These are phyloP conservation scores for Suaeda aralocaspica DNA, from an alignment of 148 eudicot species.

Conservation along the genomic window DNA sequence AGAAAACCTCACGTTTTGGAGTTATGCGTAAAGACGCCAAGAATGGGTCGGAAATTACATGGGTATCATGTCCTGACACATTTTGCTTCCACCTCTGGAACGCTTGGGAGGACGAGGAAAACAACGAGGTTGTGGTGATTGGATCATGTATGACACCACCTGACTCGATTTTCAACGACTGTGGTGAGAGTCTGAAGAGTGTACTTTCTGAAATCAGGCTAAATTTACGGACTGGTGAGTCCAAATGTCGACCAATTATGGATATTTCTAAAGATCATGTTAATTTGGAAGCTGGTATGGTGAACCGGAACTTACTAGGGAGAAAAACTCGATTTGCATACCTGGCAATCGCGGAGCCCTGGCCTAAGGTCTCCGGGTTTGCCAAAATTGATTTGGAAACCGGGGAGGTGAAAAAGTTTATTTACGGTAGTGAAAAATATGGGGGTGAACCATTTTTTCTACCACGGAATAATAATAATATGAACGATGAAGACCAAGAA, in stretches of 20 bases:
- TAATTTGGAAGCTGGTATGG: constrained; percentile 76
- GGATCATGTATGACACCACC: constrained; percentile 84
- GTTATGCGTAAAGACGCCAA: constrained; percentile 34
- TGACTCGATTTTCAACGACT: constrained; percentile 70
- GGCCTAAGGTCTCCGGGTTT: constrained; percentile 81
- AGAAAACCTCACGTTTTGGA: constrained; percentile 57
- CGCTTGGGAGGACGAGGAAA: constrained; percentile 65
- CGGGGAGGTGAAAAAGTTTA: constrained; percentile 38
- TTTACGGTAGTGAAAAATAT: constrained; percentile 46
- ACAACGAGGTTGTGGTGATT: constrained; percentile 54
- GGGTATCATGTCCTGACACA: constrained; percentile 50
- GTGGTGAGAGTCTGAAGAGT: constrained; percentile 41
- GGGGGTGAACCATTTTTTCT: constrained; percentile 74
- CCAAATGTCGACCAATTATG: constrained; percentile 35
- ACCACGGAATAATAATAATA: constrained; percentile 21
- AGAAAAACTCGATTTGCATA: constrained; percentile 51
- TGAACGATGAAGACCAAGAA: constrained; percentile 17
- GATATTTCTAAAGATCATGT: constrained; percentile 24
- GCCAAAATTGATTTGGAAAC: constrained; percentile 54
- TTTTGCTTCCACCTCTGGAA: constrained; percentile 82
- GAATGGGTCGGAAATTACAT: constrained; percentile 29
- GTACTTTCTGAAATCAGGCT: constrained; percentile 62
- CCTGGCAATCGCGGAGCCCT: constrained; percentile 66
- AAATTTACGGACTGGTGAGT: constrained; percentile 45
- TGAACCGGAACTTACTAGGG: constrained; percentile 48